phyloP scores from a whole-genome alignment of 768 basidiomycete species.

The Gelatoporia subvermispora region DNA sequence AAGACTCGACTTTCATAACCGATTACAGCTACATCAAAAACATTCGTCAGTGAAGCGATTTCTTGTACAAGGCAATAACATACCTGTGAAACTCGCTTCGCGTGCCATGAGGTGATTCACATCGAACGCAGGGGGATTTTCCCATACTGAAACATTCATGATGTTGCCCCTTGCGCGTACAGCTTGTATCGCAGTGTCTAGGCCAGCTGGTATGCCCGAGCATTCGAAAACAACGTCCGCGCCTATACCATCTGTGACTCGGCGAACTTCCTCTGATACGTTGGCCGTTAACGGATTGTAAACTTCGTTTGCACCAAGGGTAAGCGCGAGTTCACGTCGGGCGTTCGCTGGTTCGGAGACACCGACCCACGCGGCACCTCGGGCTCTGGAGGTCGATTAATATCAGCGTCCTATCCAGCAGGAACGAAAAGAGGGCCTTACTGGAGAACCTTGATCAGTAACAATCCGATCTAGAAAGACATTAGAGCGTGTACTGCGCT shows the following conservation, averaged over 20 bases:
- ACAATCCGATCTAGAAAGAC: constrained; percentile 15
- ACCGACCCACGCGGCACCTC: constrained; percentile 27
- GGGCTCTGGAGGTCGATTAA: constrained; percentile 8
- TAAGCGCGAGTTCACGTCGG: constrained; percentile 32
- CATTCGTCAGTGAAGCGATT: not conserved
- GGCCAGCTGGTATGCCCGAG: constrained; percentile 35
- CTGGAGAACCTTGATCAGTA: constrained; percentile 13
- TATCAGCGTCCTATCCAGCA: not conserved
- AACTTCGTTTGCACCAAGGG: constrained; percentile 34
- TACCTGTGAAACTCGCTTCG: constrained; percentile 37
- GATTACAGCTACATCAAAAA: constrained; percentile 24
- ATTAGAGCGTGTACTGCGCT: not conserved
- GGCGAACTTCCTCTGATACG: constrained; percentile 21
- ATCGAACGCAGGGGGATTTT: constrained; percentile 28
- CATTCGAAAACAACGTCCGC: constrained; percentile 46
- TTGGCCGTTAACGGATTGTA: constrained; percentile 31
- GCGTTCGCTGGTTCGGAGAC: constrained; percentile 37
- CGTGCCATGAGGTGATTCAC: constrained; percentile 32
- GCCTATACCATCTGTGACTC: constrained; percentile 28
- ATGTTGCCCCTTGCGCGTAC: constrained; percentile 35
- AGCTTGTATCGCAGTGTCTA: constrained; percentile 32
- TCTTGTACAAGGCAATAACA: constrained; percentile 1
- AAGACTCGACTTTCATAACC: constrained; percentile 35
- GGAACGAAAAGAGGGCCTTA: not conserved
- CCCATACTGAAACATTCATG: constrained; percentile 42